Evolutionary conservation across 1,139 yeast species (phyloP), one percentile per base, ranked within the genome.

Genomic region (Cylindricascospora bacillispora): DNA sequence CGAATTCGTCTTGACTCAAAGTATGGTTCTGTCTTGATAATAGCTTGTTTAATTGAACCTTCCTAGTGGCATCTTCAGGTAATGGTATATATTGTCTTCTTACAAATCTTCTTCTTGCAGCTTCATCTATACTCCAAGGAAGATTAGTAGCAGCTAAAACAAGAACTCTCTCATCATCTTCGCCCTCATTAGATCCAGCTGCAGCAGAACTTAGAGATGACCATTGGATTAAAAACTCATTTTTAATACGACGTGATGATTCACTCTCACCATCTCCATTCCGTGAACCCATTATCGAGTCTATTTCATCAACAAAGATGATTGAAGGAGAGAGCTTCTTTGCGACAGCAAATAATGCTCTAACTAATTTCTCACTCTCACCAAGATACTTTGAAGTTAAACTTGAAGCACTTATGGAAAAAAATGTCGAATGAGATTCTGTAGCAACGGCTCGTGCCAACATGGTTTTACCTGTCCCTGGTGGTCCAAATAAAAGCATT

Each of bases 71-170:
- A 7, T 65, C 67, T 52, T 89, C 98, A 0, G 98, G 98, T 33
- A 89, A 61, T 3, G 98, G 98, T 33, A 89, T 89, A 54, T 89
- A 86, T 52, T 85, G 95, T 33, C 97, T 63, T 41, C 94, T 68
- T 4, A 82, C 95, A 59, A 89, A 89, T 44, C 98, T 68, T 52
- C 98, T 69, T 47, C 98, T 64, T 0, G 98, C 99, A 3, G 98
- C 98, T 52, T 92, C 98, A 56, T 89, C 99, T 38, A 89, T 86
- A 3, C 85, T 79, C 99, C 99, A 89, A 0, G 99, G 99, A 40
- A 89, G 57, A 52, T 89, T 89, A 0, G 99, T 89, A 1, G 98
- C 98, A 0, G 97, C 98, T 24, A 89, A 61, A 3, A 89, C 94
- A 19, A 89, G 64, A 3, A 89, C 98, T 33, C 97, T 62, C 38